Percentiles rank a stretch among this genome's conserved stretches.
These are phyloP conservation scores for Microcyclosporella mali DNA, from an alignment of 2,329 filamentous ascomycete species.

Conservation along the genomic window DNA sequence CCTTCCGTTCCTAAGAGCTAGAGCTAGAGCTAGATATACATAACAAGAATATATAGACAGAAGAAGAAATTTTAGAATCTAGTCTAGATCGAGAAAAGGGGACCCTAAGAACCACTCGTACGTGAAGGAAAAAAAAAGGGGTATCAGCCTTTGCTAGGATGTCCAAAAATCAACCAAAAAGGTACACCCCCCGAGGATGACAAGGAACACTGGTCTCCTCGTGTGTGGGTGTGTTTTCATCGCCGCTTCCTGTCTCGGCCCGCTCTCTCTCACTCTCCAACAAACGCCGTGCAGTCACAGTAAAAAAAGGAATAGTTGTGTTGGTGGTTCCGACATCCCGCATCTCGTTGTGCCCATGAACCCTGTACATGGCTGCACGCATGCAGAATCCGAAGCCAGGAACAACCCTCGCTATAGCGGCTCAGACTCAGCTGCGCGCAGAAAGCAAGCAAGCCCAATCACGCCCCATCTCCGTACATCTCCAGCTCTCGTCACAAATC, in stretches of 20 bases:
- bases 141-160: too few relatives aligned
- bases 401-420: slow-evolving; percentile 3
- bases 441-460: slow-evolving; percentile 4
- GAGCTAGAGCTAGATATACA: too few relatives aligned
- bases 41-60: background rate
- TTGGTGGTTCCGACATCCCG: background rate
- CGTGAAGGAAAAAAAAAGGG: too few relatives aligned
- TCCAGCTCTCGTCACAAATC: slow-evolving; percentile 10
- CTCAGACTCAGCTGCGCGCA: background rate
- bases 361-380: slow-evolving; percentile 12
- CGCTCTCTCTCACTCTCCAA: too few relatives aligned
- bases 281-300: slow-evolving; percentile 1
- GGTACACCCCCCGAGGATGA: too few relatives aligned
- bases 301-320: background rate
- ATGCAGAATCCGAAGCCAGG: slow-evolving; percentile 4
- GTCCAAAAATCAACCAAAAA: too few relatives aligned
- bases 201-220: too few relatives aligned
- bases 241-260: too few relatives aligned
- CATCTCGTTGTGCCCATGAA: slow-evolving; percentile 2
- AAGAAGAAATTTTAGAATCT: background rate
- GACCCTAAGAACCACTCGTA: too few relatives aligned
- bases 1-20: too few relatives aligned
- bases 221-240: too few relatives aligned
- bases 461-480: slow-evolving; percentile 5
- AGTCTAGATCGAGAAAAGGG: too few relatives aligned